Evolutionary conservation across 805 yeast genomes (phyloP).

Genomic region (Grigorovia humatica): DNA sequence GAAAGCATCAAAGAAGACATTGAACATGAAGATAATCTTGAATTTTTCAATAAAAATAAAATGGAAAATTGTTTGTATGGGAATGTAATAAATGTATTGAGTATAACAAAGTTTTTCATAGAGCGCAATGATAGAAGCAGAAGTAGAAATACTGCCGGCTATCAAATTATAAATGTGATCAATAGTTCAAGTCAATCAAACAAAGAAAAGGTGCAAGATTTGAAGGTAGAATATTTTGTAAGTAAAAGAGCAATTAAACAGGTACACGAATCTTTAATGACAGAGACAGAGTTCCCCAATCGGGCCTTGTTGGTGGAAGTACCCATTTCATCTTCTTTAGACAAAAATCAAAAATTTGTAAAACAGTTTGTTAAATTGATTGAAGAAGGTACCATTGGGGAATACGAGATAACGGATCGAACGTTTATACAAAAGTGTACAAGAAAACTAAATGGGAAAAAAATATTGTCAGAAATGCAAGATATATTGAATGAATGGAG

Average conservation of each 20-base stretch:
- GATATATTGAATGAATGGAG: conserved; percentile 2
- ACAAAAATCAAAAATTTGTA: neutral
- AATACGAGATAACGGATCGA: neutral
- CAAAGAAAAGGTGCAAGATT: neutral
- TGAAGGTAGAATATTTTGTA: conserved; percentile 4
- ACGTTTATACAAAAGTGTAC: too few relatives aligned
- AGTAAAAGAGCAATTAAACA: conserved; percentile 18
- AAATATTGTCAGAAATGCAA: neutral
- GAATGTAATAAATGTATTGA: conserved; percentile 17
- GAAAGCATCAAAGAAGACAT: neutral
- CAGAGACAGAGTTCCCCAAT: conserved; percentile 9
- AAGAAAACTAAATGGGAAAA: neutral
- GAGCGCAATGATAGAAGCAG: neutral
- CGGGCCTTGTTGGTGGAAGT: neutral
- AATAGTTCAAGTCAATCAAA: neutral
- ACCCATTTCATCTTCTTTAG: neutral
- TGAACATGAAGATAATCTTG: neutral
- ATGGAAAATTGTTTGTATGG: conserved; percentile 8
- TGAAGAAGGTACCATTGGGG: conserved; percentile 12
- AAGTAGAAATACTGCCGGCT: neutral
- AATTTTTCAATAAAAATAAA: neutral
- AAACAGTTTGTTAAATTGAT: conserved; percentile 5
- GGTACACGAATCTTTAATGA: conserved; percentile 18
- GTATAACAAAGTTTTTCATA: conserved; percentile 11
- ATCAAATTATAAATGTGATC: neutral